These are phyloP conservation scores for Leishmania mexicana DNA, from an alignment of 208 protist species.

Conservation along the genomic window DNA sequence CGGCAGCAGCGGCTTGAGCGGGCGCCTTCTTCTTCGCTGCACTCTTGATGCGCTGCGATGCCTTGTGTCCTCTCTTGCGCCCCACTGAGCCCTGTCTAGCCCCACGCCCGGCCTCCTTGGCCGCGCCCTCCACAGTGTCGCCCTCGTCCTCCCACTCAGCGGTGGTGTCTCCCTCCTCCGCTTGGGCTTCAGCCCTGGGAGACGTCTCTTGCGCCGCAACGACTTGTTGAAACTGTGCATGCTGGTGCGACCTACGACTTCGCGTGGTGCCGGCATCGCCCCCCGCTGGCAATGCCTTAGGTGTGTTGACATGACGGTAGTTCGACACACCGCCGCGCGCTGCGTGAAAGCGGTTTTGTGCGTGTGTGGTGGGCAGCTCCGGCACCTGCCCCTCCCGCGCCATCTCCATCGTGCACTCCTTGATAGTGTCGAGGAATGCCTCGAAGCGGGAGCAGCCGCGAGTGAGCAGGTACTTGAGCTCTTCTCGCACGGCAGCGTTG, in stretches of 20 bases:
- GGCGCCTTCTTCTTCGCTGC: conserved; percentile 7
- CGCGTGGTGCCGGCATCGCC: background rate
- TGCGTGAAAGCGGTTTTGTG: conserved; percentile 22
- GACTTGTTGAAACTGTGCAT: background rate
- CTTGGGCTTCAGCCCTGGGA: background rate
- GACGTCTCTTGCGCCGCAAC: background rate
- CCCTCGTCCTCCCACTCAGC: background rate
- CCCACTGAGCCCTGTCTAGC: background rate
- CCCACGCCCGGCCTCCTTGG: background rate
- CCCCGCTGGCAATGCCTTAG: background rate
- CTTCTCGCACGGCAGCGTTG: conserved; percentile 57
- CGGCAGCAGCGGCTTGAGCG: background rate
- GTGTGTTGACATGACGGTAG: background rate
- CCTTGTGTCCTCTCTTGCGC: background rate
- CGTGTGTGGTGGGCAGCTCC: conserved; percentile 15
- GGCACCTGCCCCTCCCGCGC: conserved; percentile 37
- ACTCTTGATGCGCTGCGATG: conserved; percentile 5
- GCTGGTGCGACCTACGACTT: background rate
- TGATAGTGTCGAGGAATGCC: conserved; percentile 48
- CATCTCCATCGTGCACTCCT: conserved; percentile 73
- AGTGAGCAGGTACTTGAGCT: conserved; percentile 58
- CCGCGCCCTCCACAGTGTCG: background rate
- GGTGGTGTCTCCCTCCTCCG: background rate
- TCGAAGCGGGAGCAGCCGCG: conserved; percentile 74
- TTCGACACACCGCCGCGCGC: background rate